Evolutionary conservation across 306 rosid genomes (phyloP).

Genomic region (Psophocarpus tetragonolobus): DNA sequence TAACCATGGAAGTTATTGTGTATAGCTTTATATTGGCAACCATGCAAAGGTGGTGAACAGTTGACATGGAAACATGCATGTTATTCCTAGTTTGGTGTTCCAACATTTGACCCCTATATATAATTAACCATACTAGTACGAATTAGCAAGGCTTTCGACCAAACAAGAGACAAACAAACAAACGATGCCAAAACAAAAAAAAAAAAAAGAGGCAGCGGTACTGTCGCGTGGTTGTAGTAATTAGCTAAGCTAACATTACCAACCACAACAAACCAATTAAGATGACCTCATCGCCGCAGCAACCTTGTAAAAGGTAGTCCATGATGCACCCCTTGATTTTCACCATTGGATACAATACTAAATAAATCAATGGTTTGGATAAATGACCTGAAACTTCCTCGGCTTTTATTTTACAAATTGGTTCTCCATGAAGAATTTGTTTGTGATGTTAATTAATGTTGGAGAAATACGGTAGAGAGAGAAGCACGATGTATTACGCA

Average conservation of each 20-base stretch:
- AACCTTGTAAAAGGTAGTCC: background rate
- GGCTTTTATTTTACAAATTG: background rate
- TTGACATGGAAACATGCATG: too few relatives aligned
- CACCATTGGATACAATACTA: background rate
- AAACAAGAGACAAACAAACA: background rate
- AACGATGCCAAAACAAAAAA: background rate
- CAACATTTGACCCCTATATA: conserved; percentile 40
- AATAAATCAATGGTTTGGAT: background rate
- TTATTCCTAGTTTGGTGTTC: conserved; percentile 48
- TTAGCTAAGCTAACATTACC: conserved; percentile 41
- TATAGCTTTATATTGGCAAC: background rate
- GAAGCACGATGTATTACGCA: background rate
- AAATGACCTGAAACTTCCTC: background rate
- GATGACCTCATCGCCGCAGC: background rate
- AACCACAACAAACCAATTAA: conserved; percentile 35
- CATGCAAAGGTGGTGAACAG: conserved; percentile 1
- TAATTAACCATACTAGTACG: background rate
- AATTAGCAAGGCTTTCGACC: background rate
- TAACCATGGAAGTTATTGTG: background rate
- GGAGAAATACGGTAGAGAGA: too few relatives aligned
- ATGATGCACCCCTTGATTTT: background rate
- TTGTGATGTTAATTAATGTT: too few relatives aligned
- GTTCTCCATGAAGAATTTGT: background rate
- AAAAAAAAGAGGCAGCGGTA: background rate
- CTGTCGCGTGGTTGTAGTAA: too few relatives aligned